Base-by-base conservation (phyloP, 768 basidiomycete genomes). In the Tubosaeta sp. region DNA sequence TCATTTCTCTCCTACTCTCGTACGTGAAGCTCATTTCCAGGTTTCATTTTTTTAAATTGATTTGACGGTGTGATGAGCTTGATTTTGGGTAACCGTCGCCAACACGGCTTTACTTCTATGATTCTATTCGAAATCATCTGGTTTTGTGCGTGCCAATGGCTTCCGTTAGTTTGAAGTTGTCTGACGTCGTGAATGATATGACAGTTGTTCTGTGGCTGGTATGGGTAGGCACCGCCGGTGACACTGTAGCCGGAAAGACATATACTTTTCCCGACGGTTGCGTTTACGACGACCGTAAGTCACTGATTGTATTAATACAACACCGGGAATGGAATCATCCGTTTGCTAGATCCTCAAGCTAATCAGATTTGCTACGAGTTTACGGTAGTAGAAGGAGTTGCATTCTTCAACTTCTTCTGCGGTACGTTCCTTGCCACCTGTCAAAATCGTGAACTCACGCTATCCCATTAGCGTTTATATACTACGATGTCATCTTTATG, bases 51-150 rank as follows among this genome's bases (percentile, higher is more conserved):
- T 22, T 31, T 9, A 34, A 10, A 19, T 22, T 22, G 8, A 38
- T 32, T 36, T 49, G 39, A 57, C 44, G 11, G 18, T 32, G 29
- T n/a, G 10, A 16, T 27, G 34, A 65, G 66, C 32, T 40, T 63
- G 34, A n/a, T 45, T 11, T 25, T 68, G 43, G 54, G 56, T 27
- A 39, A 30, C 14, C 24, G 36, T 31, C 46, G 40, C 19, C 38
- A 25, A 8, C 46, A 51, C 16, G 43, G 54, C 16, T 56, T 68
- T 30, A 57, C 59, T 2, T 61, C 63, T 2, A 61, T 40, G 51
- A 38, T 68, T 7, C 12, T 57, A n/a, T 65, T 65, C 11, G 59
- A 68, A 52, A 43, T 59, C 24, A n/a, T 55, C 18, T 69, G 56
- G 65, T 57, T 60, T 47, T 53, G 66, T 67, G 27, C 39, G 60